Conservation (phyloP, 2,329 filamentous ascomycete species). For the Aspergillus jensenii region DNA sequence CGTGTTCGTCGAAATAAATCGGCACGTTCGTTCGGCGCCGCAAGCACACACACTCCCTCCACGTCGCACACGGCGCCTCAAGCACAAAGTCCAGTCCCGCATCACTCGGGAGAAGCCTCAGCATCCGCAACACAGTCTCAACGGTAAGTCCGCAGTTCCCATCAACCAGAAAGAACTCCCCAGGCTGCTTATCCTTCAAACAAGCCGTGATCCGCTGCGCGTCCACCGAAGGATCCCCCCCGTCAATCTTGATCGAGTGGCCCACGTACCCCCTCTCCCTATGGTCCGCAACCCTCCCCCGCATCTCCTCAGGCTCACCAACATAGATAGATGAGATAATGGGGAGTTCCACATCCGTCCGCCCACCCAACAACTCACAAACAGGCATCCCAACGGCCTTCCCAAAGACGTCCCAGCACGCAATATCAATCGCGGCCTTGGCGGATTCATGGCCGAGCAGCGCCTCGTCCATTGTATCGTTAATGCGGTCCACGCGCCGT, state of each 20-base stretch:
- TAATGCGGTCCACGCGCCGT: slow-evolving; percentile 27
- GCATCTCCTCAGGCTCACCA: not conserved
- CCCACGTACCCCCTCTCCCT: not conserved
- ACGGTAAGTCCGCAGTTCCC: slow-evolving; percentile 23
- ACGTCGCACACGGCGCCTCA: slow-evolving; percentile 26
- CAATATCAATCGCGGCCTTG: slow-evolving; percentile 22
- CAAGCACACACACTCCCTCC: slow-evolving; percentile 22
- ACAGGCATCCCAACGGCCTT: slow-evolving; percentile 24
- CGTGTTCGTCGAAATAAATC: slow-evolving; percentile 25
- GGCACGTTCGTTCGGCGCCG: slow-evolving; percentile 22
- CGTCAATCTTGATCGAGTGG: not conserved
- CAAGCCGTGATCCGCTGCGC: slow-evolving; percentile 1
- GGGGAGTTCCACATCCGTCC: slow-evolving; percentile 15
- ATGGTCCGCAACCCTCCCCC: not conserved
- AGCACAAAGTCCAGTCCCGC: slow-evolving; percentile 23
- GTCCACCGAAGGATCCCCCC: not conserved
- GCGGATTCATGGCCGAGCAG: slow-evolving; percentile 23
- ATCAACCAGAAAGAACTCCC: slow-evolving; percentile 23
- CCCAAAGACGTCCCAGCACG: slow-evolving; percentile 28
- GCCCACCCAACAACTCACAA: slow-evolving; percentile 25
- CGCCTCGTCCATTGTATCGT: slow-evolving; percentile 27
- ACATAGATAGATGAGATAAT: slow-evolving; percentile 16
- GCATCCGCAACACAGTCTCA: slow-evolving; percentile 22
- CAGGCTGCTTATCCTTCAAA: slow-evolving; percentile 9
- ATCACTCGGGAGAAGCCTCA: slow-evolving; percentile 20